Percentiles rank a stretch among this genome's conserved stretches.
phyloP scores from a whole-genome alignment of 2,329 filamentous ascomycete genomes.

The Calonectria montana region DNA sequence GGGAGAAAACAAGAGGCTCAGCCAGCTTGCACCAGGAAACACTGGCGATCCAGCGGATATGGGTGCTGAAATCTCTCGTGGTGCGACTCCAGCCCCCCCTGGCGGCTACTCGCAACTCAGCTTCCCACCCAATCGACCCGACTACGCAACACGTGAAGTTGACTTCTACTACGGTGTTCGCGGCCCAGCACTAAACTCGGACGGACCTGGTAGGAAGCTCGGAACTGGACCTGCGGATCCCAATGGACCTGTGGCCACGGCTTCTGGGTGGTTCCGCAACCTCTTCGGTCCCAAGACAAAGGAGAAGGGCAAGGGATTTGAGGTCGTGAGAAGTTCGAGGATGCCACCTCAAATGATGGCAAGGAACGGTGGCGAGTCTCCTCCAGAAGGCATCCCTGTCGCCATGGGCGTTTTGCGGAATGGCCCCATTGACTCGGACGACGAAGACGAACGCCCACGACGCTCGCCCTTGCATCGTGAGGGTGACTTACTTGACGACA shows the following conservation, averaged over 20 bases:
- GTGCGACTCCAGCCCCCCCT: slow-evolving; percentile 55
- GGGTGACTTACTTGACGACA: slow-evolving; percentile 57
- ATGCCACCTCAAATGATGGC: slow-evolving; percentile 80
- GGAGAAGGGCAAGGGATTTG: slow-evolving; percentile 95
- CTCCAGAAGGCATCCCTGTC: slow-evolving; percentile 73
- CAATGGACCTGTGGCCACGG: slow-evolving; percentile 88
- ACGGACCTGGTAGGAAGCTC: slow-evolving; percentile 82
- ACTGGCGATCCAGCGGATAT: slow-evolving; percentile 53
- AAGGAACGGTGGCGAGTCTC: slow-evolving; percentile 71
- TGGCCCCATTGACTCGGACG: slow-evolving; percentile 74
- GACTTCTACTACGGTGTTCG: slow-evolving; percentile 97
- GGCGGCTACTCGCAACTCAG: slow-evolving; percentile 46
- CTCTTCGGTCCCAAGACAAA: slow-evolving; percentile 88
- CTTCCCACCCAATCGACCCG: slow-evolving; percentile 71
- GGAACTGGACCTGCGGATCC: slow-evolving; percentile 96
- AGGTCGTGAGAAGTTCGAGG: slow-evolving; percentile 90
- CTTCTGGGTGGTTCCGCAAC: slow-evolving; percentile 87
- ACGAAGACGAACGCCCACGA: slow-evolving; percentile 56
- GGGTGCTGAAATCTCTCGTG: slow-evolving; percentile 55
- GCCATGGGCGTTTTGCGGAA: slow-evolving; percentile 70
- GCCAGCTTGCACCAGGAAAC: slow-evolving; percentile 45
- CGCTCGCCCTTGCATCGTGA: slow-evolving; percentile 42
- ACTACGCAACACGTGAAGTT: slow-evolving; percentile 94
- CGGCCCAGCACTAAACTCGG: slow-evolving; percentile 86
- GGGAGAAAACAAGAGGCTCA: slow-evolving; percentile 51